Percentiles rank a stretch among this genome's conserved stretches.
These are phyloP conservation scores for Apiotrichum siamense DNA, from an alignment of 1,284 basidiomycete species.

Conservation along the genomic window DNA sequence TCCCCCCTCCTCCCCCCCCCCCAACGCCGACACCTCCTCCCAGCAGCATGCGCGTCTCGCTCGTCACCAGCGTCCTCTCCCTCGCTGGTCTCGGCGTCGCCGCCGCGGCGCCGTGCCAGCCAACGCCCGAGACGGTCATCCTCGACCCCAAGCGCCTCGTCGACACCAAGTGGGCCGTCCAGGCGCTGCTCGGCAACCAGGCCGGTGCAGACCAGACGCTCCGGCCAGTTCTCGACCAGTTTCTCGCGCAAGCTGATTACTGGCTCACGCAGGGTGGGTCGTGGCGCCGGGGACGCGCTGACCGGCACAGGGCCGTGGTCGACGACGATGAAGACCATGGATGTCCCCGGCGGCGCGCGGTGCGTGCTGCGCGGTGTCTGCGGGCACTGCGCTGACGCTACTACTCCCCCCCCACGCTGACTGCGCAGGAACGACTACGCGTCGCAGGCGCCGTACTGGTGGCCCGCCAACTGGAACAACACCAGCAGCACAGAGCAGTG, in stretches of 20 bases:
- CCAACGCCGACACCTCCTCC: no score
- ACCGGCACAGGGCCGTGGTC: constrained; percentile 8
- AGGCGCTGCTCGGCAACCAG: background rate
- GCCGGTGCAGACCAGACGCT: no score
- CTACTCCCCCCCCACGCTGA: background rate
- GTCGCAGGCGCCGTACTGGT: constrained; percentile 15
- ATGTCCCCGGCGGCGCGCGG: constrained; percentile 4
- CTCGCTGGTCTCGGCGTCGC: no score
- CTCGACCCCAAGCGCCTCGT: constrained; percentile 6
- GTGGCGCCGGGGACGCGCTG: background rate
- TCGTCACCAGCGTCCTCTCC: no score
- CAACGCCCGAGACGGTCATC: constrained; percentile 3
- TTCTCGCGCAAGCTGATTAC: background rate
- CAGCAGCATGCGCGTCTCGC: no score
- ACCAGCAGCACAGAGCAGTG: background rate
- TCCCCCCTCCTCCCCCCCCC: no score
- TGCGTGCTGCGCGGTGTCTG: background rate
- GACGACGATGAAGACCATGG: constrained; percentile 4
- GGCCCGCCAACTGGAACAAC: constrained; percentile 9
- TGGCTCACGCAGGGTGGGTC: background rate
- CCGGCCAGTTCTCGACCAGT: no score
- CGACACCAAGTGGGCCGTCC: background rate
- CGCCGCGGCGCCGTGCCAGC: no score
- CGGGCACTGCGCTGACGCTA: no score
- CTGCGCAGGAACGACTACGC: constrained; percentile 10